These are phyloP conservation scores for Trichosanthes cucumerina DNA, from an alignment of 306 rosid species.

Conservation along the genomic window DNA sequence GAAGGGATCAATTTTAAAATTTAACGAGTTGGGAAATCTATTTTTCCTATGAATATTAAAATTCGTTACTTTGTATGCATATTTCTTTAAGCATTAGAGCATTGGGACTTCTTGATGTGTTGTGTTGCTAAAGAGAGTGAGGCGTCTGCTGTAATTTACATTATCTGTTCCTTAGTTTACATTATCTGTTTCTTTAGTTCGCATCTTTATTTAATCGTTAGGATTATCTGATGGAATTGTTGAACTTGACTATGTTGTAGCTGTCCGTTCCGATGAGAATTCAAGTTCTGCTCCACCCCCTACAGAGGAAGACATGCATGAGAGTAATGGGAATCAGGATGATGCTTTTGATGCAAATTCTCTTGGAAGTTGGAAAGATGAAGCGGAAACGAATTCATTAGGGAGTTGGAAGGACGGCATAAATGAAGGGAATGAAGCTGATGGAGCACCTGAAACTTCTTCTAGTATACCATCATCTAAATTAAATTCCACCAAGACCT, in stretches of 20 bases:
- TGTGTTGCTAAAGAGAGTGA: not conserved
- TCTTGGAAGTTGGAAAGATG: constrained; percentile 49
- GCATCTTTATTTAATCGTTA: not conserved
- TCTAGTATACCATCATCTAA: constrained; percentile 10
- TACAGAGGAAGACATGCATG: constrained; percentile 1
- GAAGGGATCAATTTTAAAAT: not conserved
- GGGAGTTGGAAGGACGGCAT: constrained; percentile 31
- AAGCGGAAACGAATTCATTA: constrained; percentile 18
- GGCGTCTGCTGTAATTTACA: not conserved
- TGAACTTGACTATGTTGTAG: constrained; percentile 23
- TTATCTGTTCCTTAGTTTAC: not conserved
- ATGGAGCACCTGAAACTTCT: constrained; percentile 14
- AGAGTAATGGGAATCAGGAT: constrained; percentile 15
- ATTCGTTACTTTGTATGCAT: not conserved
- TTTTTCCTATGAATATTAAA: not conserved
- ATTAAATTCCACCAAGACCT: constrained; percentile 17
- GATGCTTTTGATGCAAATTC: constrained; percentile 44
- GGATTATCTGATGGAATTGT: constrained; percentile 4
- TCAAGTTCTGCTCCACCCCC: constrained; percentile 1
- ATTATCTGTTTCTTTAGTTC: not conserved
- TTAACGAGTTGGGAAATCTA: not conserved
- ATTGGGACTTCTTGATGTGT: not conserved
- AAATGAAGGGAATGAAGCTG: constrained; percentile 16
- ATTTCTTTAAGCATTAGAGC: not conserved
- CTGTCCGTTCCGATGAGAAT: not conserved